Evolutionary conservation across 345 rosid species (phyloP), one percentile per base, ranked within the genome.

Genomic region (Hypericum androsaemum): DNA sequence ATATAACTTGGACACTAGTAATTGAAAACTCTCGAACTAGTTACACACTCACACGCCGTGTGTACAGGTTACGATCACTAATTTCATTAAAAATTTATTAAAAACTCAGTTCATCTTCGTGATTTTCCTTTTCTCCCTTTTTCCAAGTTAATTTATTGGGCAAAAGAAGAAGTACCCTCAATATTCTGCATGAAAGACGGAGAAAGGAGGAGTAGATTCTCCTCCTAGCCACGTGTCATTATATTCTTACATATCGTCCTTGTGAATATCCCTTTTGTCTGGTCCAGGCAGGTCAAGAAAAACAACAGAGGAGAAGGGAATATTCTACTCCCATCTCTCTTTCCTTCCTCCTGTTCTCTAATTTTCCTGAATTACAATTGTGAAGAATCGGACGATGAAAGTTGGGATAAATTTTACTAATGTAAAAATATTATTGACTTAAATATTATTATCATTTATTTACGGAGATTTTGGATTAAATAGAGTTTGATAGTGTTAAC

Each of bases 261-360:
- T 58, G 53, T 81, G 88, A 72, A 79, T 82, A 82, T 82, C 82
- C 82, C 76, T 74, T 76, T 69, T 82, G 88, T 79, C 88, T 74
- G 62, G 57, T 47, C 44, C 59, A n/a, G n/a, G 32, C 32, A 22
- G 32, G 32, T 22, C 32, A 9, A 13, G 41, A 57, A 12, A 6
- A 39, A 38, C 6, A 22, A 12, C 8, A 10, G 9, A 36, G 10
- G 15, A 38, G 10, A 11, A 17, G 42, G 53, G 71, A 69, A 73
- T 69, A 71, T 74, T 78, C 80, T n/a, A n/a, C n/a, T n/a, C 61
- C 53, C n/a, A 0, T 0, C 52, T 37, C 8, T 3, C 32, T 14
- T 5, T 2, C 15, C 35, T 1, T 35, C 11, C 41, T 16, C 6
- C 3, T 46, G 22, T 39, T 45, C 5, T 28, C 12, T 28, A 5